Conservation (phyloP, 1,284 basidiomycete genomes). For the Ganoderma leucocontextum region DNA sequence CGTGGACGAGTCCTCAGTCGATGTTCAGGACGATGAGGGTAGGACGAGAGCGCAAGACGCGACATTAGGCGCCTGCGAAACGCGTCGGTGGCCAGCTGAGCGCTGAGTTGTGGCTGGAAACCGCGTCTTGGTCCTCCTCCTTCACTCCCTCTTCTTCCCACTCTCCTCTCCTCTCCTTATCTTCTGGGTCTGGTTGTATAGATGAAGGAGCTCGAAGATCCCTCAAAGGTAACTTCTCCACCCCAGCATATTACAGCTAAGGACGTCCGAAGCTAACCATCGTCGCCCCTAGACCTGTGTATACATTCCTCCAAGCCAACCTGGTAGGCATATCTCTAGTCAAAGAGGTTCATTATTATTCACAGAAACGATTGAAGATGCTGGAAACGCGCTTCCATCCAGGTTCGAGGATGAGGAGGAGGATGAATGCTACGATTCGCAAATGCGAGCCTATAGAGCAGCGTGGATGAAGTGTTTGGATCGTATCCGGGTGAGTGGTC, state of each 20-base stretch:
- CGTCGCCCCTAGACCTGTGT: conserved; percentile 34
- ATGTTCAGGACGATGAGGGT: not conserved
- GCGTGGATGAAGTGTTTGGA: conserved; percentile 44
- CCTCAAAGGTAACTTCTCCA: conserved; percentile 25
- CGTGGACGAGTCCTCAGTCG: not conserved
- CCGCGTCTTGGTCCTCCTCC: conserved; percentile 14
- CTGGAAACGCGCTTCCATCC: conserved; percentile 3
- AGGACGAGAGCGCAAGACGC: not conserved
- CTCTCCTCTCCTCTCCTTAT: no score
- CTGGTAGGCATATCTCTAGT: conserved; percentile 9
- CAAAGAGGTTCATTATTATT: not conserved
- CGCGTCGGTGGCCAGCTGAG: conserved; percentile 23
- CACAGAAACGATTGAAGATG: not conserved
- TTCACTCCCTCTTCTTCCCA: not conserved
- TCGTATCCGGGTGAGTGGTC: conserved; percentile 42
- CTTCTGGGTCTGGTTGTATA: not conserved
- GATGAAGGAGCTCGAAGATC: conserved; percentile 33
- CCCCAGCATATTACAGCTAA: not conserved
- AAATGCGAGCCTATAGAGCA: conserved; percentile 40
- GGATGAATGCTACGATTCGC: conserved; percentile 41
- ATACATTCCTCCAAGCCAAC: conserved; percentile 38
- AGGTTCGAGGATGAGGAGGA: conserved; percentile 22
- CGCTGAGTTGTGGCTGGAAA: conserved; percentile 7
- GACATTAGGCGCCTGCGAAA: conserved; percentile 6
- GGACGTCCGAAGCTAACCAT: not conserved